Evolutionary conservation across 306 rosid species (phyloP), one percentile per base, ranked within the genome.

Genomic region (Hippophae tibetana): DNA sequence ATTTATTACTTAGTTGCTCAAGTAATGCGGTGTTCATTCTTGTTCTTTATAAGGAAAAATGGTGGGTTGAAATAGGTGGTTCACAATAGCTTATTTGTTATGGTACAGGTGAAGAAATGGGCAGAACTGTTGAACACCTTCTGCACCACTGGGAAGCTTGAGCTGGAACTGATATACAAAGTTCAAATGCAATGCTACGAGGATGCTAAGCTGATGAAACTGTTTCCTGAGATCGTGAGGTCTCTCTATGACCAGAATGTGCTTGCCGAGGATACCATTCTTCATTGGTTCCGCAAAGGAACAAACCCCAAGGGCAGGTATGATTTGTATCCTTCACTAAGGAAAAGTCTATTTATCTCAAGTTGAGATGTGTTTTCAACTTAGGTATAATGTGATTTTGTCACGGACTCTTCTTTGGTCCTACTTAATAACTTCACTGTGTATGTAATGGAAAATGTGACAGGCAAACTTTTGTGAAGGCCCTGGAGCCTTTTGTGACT

Each of bases 111-210:
- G 63, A 86, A 93, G 81, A 89, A 95, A 10, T 93, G 99, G 99
- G 97, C 99, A 13, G 6, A 72, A 69, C 77, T 93, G 74, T 63
- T 93, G 95, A 93, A 84, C 67, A 55, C 89, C 47, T 93, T 88
- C 81, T 93, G 99, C 77, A 86, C 94, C 65, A 84, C 53, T 62
- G 99, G 90, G 80, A 93, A 89, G 57, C 99, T 93, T 50, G 99
- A 93, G 86, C 85, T 93, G 78, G 99, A 93, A 67, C 89, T 93
- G 66, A 76, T 88, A 52, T 93, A 93, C 94, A 93, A 93, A 74
- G 99, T 93, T 48, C 99, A 93, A 77, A 93, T 89, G 97, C 97
- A 88, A 82, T 93, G 99, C 83, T 93, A 93, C 54, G 99, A 93
- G 86, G 99, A 93, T 79, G 95, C 99, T 18, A 93, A 93, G 84